Conservation (phyloP, 2,329 filamentous ascomycete genomes). For the Aspergillus sp. region DNA sequence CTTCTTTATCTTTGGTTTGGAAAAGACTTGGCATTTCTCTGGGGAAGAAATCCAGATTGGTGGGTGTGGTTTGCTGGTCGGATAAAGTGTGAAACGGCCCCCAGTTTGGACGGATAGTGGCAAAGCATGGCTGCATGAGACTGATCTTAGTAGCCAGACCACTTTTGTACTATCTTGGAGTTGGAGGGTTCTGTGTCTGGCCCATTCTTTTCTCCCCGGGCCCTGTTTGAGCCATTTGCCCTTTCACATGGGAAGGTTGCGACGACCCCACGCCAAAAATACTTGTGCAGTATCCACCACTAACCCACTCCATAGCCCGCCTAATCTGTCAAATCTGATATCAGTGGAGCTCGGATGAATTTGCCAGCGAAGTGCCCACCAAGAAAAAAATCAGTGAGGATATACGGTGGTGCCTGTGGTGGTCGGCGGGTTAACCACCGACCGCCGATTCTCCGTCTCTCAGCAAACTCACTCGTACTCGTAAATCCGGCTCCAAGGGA, state of each 20-base stretch:
- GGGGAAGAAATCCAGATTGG: neutral
- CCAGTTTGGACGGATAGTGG: neutral
- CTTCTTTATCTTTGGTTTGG: neutral
- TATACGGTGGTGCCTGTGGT: neutral
- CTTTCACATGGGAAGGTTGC: neutral
- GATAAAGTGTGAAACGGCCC: neutral
- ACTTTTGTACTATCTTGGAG: too few relatives aligned
- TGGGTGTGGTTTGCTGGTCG: neutral
- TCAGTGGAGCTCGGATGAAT: neutral
- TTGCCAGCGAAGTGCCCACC: neutral
- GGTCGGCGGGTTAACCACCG: neutral
- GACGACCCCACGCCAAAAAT: neutral
- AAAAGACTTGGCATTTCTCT: neutral
- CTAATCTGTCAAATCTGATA: constrained; percentile 5
- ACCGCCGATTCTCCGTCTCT: neutral
- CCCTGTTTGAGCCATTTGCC: neutral
- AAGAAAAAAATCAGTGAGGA: neutral
- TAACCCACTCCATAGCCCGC: neutral
- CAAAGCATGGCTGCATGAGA: neutral
- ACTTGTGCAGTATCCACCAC: too few relatives aligned
- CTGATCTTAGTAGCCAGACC: neutral
- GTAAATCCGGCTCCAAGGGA: neutral
- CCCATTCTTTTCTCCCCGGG: too few relatives aligned
- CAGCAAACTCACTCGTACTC: neutral
- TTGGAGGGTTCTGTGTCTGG: too few relatives aligned